Base-by-base conservation (phyloP, 2,329 filamentous ascomycete genomes). In the Fusarium transvaalense region DNA sequence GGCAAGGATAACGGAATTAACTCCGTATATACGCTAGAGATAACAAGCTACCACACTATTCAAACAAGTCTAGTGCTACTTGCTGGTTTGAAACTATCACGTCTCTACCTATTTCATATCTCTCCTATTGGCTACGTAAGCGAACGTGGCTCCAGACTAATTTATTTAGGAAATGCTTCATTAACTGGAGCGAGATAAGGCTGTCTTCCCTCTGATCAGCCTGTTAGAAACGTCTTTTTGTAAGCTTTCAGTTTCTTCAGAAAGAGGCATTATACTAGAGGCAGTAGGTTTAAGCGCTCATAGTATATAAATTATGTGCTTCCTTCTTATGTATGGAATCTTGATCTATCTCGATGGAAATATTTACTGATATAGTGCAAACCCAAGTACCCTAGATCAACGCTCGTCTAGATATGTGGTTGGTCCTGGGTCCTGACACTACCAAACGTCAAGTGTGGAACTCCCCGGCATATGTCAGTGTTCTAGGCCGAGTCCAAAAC, bases 361-460 rank as follows among this genome's bases (percentile, higher is more conserved):
- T n/a, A n/a, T n/a, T n/a, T n/a, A n/a, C n/a, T n/a, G n/a, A n/a
- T n/a, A n/a, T n/a, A n/a, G n/a, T n/a, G n/a, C n/a, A n/a, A n/a
- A n/a, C n/a, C n/a, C n/a, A n/a, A n/a, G n/a, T n/a, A 14, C 21
- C 21, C 34, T n/a, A 14, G 29, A 42, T 23, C 23, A 12, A 13
- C 1, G 10, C 2, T 41, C 21, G 58, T 3, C 41, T 12, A 48
- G 4, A 3, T 3, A 29, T 17, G 35, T 12, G 23, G 29, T 27
- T 58, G 17, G 27, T 39, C 14, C n/a, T 13, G 14, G 12, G 19
- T 27, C 41, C 27, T 60, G 54, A 58, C 34, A 58, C 41, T 23
- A 25, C 6, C 12, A 41, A 47, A 14, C 7, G 32, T 43, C 6
- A 23, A n/a, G 13, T n/a, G 14, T 39, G 19, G 39, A 23, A 13